phyloP scores from a whole-genome alignment of 441 rosid species.

The Corymbia calophylla region DNA sequence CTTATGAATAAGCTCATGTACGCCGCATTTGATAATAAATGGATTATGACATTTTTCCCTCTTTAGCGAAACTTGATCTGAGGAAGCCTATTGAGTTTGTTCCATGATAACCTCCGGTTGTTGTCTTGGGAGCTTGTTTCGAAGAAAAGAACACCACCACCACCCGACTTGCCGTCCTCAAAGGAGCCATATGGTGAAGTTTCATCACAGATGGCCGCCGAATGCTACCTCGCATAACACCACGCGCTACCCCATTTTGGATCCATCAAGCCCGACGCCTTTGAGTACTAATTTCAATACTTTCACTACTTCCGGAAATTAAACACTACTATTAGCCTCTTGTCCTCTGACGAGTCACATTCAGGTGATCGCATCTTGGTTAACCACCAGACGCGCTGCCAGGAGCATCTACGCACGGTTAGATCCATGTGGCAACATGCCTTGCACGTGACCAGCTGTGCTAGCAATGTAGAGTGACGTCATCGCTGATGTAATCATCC shows the following conservation, averaged over 20 bases:
- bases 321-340: not conserved
- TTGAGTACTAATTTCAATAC: not conserved
- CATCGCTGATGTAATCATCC: not conserved
- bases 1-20: too few relatives aligned
- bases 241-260: rapidly evolving
- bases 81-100: not conserved
- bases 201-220: not conserved
- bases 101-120: not conserved
- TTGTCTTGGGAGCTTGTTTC: not conserved
- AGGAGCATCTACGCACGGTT: too few relatives aligned
- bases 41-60: too few relatives aligned
- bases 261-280: not conserved
- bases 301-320: not conserved
- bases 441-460: not conserved
- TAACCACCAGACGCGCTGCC: not conserved
- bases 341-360: not conserved
- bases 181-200: not conserved
- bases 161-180: not conserved
- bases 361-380: not conserved
- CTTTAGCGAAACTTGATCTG: not conserved
- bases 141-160: not conserved
- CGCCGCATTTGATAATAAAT: too few relatives aligned
- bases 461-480: not conserved
- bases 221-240: not conserved
- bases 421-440: not conserved